Evolutionary conservation across 2,329 filamentous ascomycete species (phyloP), one percentile per base, ranked within the genome.

Genomic region (Ophiostoma tasmaniense): DNA sequence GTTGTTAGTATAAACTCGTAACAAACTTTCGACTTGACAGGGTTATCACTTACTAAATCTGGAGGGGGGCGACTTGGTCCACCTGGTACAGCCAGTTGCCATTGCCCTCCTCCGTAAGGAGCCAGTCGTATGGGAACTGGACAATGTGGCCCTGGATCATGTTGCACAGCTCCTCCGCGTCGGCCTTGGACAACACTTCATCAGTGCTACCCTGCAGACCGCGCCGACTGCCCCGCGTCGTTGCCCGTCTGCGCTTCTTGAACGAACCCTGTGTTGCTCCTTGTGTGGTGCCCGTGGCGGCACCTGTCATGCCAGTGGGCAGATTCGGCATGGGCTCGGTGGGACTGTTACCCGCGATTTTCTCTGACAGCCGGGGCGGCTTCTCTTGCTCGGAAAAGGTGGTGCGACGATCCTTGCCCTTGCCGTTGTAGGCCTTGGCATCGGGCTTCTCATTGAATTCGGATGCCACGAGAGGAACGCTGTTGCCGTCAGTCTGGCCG

Each of bases 81-180:
- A 98, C 92, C 76, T 94, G 92, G 80, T 97, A 98, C 72, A 97
- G 85, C 95, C 95, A 99, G 76, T 97, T 96, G 69, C 93, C 92
- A 73, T 92, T 93, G 75, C 89, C 87, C 81, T 98, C 95, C 80
- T 98, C 95, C 69, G 89, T 90, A 74, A 90, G 86, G 68, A 97
- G 86, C 93, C 96, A 99, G 75, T 99, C 92, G 78, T 98, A 97
- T 6, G 95, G 95, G 82, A 96, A 99, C 72, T 92, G 82, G 33
- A 99, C 93, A 67, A 99, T 78, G 76, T 93, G 89, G 1, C 95
- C 95, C 78, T 98, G 94, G 33, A 95, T 85, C 80, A 95, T 81
- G 72, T 87, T 86, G 73, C 97, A 81, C 73, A 98, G 79, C 74
- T 91, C 90, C 76, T 96, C 93, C 1, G 93, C 91, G 73, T 96